Evolutionary conservation across 2,329 filamentous ascomycete species (phyloP), one percentile per base, ranked within the genome.

Genomic region (Aspergillus fructus): DNA sequence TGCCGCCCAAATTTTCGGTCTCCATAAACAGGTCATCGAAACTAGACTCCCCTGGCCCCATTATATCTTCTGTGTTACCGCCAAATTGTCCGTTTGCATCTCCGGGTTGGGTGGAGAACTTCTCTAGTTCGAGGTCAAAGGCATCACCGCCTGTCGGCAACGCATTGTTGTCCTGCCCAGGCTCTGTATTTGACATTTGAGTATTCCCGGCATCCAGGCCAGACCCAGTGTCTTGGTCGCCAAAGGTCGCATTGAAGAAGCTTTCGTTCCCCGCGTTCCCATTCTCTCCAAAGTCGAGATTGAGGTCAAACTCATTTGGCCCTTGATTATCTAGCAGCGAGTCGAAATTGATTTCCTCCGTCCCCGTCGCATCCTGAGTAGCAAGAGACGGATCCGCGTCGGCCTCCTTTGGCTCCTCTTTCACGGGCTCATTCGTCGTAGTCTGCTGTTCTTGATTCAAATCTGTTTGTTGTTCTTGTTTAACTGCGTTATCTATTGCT

Each of bases 21-120:
- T 76, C 76, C 64, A 76, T 69, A 57, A 78, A 76, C n/a, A 77
- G 57, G 52, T 78, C 74, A 54, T 79, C 77, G 55, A 79, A 79
- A 58, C 71, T 77, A 17, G 76, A 78, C 61, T 76, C 73, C 13
- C 73, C 75, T 6, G 71, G 74, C 2, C 65, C 71, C 64, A 76
- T 73, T 23, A 72, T 63, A 61, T 74, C 69, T 11, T 73, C 73
- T 23, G 65, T 66, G 17, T 63, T 66, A 13, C 59, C 66, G 13
- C 64, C 61, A 30, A 58, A 55, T 37, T 58, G 59, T 30, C 55
- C 59, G 13, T 58, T 56, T 55, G 66, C 61, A 42, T 60, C 62
- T 13, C 43, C 53, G 9, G 37, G 19, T 52, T 67, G 63, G 46
- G 59, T 62, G 12, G 64, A 46, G 47, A 69, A 66, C 45, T 68